Evolutionary conservation across 169 alveolate species (phyloP).

Genomic region (Plasmodium cynomolgi): DNA sequence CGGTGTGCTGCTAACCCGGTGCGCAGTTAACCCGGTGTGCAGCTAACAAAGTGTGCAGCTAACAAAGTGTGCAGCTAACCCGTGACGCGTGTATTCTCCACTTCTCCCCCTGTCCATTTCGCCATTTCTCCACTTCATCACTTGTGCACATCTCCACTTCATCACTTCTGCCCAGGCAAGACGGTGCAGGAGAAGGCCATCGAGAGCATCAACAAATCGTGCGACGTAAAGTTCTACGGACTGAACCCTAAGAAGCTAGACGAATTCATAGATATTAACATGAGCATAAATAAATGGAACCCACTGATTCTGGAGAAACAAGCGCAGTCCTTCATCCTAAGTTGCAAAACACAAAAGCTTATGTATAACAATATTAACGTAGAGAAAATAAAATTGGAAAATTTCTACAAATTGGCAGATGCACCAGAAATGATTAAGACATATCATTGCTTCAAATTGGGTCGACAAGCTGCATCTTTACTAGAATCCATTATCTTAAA

Average conservation of each 20-base stretch:
- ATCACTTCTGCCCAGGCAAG: background rate
- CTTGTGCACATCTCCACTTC: background rate
- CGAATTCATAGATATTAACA: conserved; percentile 24
- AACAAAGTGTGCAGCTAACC: no score
- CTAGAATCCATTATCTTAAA: conserved; percentile 52
- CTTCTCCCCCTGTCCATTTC: background rate
- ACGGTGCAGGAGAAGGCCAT: conserved; percentile 36
- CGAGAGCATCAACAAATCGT: conserved; percentile 15
- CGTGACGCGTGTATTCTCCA: background rate
- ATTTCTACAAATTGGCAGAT: conserved; percentile 16
- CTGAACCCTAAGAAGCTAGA: background rate
- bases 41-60: no score
- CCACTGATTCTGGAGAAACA: conserved; percentile 24
- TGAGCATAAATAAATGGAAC: conserved; percentile 41
- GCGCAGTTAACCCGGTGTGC: no score
- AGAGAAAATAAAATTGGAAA: background rate
- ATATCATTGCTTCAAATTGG: conserved; percentile 43
- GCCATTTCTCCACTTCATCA: background rate
- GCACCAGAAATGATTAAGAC: conserved; percentile 68
- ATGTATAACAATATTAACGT: conserved; percentile 18
- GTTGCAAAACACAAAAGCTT: conserved; percentile 17
- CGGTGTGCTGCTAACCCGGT: no score
- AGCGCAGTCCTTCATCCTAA: conserved; percentile 12
- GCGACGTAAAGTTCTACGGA: conserved; percentile 24
- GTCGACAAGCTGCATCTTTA: conserved; percentile 50